Evolutionary conservation across 1,284 basidiomycete genomes (phyloP), one percentile per base, ranked within the genome.

Genomic region (Austropuccinia psidii): DNA sequence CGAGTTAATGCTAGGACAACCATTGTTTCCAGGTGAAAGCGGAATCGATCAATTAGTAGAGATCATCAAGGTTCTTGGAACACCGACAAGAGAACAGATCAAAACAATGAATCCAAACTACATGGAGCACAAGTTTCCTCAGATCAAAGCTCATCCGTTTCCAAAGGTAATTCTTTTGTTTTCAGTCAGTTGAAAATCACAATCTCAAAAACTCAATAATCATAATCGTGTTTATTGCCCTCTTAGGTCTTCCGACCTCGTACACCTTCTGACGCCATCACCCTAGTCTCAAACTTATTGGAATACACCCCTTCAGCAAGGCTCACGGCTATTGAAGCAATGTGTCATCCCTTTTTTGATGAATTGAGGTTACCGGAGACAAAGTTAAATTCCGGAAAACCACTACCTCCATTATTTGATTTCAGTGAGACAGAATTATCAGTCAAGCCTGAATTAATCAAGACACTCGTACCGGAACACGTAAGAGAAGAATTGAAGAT

Each of bases 121-220:
- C 84, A 98, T 98, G 96, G 96, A 99, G 82, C 95, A 99, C 87
- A 98, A 98, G 83, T 99, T 99, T 86, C 95, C 95, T 8, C 95
- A 98, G 83, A 99, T 99, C 85, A 95, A 96, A 82, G 93, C 94
- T 45, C 91, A 96, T 81, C 91, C 92, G 0, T 94, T 94, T 85
- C 89, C 88, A 79, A 94, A 94, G 86, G 90, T 89, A 76, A 43
- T 82, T 80, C 19, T 2, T 27, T 31, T 21, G 24, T 4, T 55
- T 47, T 68, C 13, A 49, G 39, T 33, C 19, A 4, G 9, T 21
- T 57, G 11, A 27, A 11, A 45, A 45, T 45, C 41, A n/a, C n/a
- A n/a, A 45, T 45, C 41, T 45, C 41, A 45, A 11, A 11, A 11
- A 45, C 41, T 45, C 41, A 45, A 11, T 45, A 11, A 45, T 33